phyloP scores from a whole-genome alignment of 192 early-diverging fungal species.

The Bifiguratus adelaidae region DNA sequence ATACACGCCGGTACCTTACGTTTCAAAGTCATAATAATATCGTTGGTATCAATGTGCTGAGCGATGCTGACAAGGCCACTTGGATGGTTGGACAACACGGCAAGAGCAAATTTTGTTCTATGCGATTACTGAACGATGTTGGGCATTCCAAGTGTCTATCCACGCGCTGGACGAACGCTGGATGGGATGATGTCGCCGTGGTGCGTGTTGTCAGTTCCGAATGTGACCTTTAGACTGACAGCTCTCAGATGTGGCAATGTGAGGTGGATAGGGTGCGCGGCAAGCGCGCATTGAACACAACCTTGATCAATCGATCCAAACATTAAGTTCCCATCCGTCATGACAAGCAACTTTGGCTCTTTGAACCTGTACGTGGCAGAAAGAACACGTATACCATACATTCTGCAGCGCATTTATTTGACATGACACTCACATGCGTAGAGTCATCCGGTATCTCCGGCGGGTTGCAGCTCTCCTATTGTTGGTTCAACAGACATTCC shows the following conservation, averaged over 20 bases:
- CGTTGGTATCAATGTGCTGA: too few relatives aligned
- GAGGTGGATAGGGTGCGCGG: neutral
- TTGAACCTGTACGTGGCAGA: neutral
- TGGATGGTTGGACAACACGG: neutral
- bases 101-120: neutral
- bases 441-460: too few relatives aligned
- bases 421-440: too few relatives aligned
- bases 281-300: neutral
- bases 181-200: neutral
- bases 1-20: too few relatives aligned
- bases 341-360: neutral
- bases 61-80: too few relatives aligned
- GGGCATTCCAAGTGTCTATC: neutral
- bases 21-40: too few relatives aligned
- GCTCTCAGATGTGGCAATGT: neutral
- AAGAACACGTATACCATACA: neutral
- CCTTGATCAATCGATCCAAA: neutral
- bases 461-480: too few relatives aligned
- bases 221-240: neutral
- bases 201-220: neutral
- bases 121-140: neutral
- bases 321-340: neutral
- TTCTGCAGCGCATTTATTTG: neutral
- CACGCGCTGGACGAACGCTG: neutral
- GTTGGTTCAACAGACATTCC: too few relatives aligned